phyloP scores from a whole-genome alignment of 148 eudicot genomes.

The Rhododendron mucronatum region DNA sequence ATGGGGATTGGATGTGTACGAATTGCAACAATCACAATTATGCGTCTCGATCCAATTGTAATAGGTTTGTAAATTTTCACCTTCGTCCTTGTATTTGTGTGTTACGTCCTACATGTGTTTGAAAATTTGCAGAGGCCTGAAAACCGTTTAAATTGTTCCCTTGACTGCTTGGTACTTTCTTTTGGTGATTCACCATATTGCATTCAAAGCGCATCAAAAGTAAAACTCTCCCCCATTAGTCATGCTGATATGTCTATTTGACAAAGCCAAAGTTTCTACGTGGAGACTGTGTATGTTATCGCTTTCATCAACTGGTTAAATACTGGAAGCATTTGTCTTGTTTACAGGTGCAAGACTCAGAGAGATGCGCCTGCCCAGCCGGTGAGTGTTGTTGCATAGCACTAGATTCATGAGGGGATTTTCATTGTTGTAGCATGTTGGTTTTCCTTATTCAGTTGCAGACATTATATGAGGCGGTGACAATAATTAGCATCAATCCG shows the following conservation, averaged over 20 bases:
- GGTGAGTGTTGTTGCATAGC: constrained; percentile 41
- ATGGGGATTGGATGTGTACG: constrained; percentile 90
- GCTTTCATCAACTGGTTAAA: background rate
- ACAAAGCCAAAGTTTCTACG: background rate
- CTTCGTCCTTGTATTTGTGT: background rate
- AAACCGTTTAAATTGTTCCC: background rate
- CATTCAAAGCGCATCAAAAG: background rate
- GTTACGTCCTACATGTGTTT: background rate
- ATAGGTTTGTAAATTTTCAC: constrained; percentile 38
- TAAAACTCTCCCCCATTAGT: background rate
- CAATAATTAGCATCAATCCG: background rate
- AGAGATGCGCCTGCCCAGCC: constrained; percentile 38
- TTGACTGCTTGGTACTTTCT: background rate
- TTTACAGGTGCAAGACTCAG: constrained; percentile 60
- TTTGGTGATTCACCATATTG: background rate
- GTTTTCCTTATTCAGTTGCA: background rate
- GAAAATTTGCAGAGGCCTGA: background rate
- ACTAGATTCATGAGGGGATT: background rate
- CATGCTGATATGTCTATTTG: background rate
- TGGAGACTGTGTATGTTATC: background rate
- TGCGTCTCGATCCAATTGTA: constrained; percentile 71
- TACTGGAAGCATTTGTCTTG: background rate
- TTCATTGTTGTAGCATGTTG: background rate
- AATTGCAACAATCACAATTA: constrained; percentile 77
- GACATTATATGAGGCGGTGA: background rate